These are phyloP conservation scores for Porphyrellus cyaneotinctus DNA, from an alignment of 768 basidiomycete species.

Conservation along the genomic window DNA sequence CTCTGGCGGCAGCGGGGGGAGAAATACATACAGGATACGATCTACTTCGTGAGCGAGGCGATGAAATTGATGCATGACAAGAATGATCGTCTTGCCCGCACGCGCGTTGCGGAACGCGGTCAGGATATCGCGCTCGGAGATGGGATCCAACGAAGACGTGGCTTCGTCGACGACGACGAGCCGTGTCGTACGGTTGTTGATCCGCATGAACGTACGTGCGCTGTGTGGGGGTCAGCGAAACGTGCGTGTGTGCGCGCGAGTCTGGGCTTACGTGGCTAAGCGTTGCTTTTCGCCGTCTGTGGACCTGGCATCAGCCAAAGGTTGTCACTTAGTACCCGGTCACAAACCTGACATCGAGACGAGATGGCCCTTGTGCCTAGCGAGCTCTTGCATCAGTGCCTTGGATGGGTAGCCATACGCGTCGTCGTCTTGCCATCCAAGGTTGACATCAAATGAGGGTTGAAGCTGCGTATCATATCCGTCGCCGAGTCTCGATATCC, in stretches of 20 bases:
- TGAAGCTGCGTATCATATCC: constrained; percentile 31
- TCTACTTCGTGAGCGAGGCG: constrained; percentile 48
- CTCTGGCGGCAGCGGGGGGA: not conserved
- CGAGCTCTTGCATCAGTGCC: constrained; percentile 19
- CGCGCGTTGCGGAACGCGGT: constrained; percentile 35
- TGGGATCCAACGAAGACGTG: constrained; percentile 52
- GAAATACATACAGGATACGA: constrained; percentile 43
- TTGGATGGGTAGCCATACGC: constrained; percentile 18
- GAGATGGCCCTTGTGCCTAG: constrained; percentile 19
- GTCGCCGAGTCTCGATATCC: constrained; percentile 34
- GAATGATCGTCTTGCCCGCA: constrained; percentile 49
- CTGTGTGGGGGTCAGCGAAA: constrained; percentile 27
- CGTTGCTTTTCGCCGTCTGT: constrained; percentile 46
- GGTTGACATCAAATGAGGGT: constrained; percentile 17
- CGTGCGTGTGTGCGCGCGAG: no score
- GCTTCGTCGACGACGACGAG: constrained; percentile 59
- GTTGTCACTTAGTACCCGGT: not conserved
- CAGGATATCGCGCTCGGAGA: constrained; percentile 49
- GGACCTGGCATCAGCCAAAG: not conserved
- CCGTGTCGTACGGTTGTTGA: constrained; percentile 31
- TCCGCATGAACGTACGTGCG: constrained; percentile 44
- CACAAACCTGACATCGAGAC: constrained; percentile 23
- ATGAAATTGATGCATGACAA: constrained; percentile 55
- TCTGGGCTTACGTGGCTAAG: constrained; percentile 47
- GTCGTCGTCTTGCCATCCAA: constrained; percentile 22